Evolutionary conservation across 805 yeast species (phyloP).

Genomic region (Ogataea trehalophila): DNA sequence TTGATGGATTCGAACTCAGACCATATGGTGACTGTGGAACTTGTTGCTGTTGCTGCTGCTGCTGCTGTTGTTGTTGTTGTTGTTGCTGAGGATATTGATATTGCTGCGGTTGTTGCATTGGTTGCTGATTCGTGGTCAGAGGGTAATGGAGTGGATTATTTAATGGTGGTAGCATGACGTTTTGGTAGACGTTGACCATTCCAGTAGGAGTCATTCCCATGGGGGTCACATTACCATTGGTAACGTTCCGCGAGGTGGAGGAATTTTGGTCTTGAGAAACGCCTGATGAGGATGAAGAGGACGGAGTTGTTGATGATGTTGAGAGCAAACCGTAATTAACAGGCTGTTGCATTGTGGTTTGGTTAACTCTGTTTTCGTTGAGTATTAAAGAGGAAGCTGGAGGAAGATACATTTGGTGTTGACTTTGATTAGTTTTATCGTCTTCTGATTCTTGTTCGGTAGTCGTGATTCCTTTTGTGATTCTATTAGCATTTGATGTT

Average conservation of each 20-base stretch:
- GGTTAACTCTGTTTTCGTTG: conserved; percentile 11
- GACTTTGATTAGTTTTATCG: conserved; percentile 4
- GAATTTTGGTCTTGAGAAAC: not conserved
- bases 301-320: not conserved
- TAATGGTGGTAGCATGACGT: conserved; percentile 17
- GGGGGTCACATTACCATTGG: not conserved
- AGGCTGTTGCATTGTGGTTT: not conserved
- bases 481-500: not conserved
- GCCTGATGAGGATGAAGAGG: not conserved
- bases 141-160: conserved; percentile 10
- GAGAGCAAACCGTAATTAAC: not conserved
- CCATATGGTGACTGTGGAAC: conserved; percentile 1
- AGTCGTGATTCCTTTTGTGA: not conserved
- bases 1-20: conserved; percentile 1
- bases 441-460: not conserved
- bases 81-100: conserved; percentile 2
- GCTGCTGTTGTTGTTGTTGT: conserved; percentile 6
- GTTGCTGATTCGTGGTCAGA: conserved; percentile 1
- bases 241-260: not conserved
- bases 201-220: not conserved
- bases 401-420: conserved; percentile 11
- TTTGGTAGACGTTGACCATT: not conserved
- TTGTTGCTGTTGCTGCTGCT: conserved; percentile 5
- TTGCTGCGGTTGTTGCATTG: not conserved
- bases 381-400: conserved; percentile 15